phyloP scores from a whole-genome alignment of 768 basidiomycete genomes.

The Podaxis mareebaensis region DNA sequence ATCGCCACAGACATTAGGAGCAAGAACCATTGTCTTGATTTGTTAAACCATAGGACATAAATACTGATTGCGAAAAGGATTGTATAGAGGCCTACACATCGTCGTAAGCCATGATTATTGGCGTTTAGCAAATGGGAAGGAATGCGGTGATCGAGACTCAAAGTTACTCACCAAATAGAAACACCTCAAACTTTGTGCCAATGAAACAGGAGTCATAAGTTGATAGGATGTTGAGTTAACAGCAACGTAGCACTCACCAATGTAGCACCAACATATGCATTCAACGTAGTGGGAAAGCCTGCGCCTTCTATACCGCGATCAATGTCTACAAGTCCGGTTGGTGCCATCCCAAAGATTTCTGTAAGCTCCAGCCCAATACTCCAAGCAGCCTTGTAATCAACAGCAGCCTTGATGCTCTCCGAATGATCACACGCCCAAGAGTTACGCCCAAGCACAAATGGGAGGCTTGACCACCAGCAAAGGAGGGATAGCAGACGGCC shows the following conservation, averaged over 20 bases:
- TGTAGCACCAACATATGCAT: conserved; percentile 27
- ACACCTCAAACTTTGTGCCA: conserved; percentile 26
- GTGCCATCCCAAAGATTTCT: background rate
- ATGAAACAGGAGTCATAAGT: background rate
- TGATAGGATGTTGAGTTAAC: background rate
- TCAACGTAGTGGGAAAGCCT: conserved; percentile 21
- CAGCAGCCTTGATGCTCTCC: no score
- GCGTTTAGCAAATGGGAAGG: background rate
- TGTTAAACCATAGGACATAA: conserved; percentile 29
- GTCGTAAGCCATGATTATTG: conserved; percentile 1
- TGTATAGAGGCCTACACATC: conserved; percentile 32
- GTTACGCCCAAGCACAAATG: no score
- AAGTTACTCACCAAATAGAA: conserved; percentile 26
- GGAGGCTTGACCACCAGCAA: background rate
- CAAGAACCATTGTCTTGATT: conserved; percentile 28
- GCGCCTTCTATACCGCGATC: background rate
- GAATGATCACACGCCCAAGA: no score
- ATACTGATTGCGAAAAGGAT: conserved; percentile 37
- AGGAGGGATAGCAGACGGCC: background rate
- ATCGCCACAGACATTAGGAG: conserved; percentile 33
- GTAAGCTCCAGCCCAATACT: no score
- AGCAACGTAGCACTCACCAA: conserved; percentile 19
- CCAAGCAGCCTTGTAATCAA: no score
- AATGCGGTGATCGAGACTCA: background rate
- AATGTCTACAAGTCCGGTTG: background rate